phyloP scores from a whole-genome alignment of 805 yeast genomes.

The Schwanniomyces vanrijiae region DNA sequence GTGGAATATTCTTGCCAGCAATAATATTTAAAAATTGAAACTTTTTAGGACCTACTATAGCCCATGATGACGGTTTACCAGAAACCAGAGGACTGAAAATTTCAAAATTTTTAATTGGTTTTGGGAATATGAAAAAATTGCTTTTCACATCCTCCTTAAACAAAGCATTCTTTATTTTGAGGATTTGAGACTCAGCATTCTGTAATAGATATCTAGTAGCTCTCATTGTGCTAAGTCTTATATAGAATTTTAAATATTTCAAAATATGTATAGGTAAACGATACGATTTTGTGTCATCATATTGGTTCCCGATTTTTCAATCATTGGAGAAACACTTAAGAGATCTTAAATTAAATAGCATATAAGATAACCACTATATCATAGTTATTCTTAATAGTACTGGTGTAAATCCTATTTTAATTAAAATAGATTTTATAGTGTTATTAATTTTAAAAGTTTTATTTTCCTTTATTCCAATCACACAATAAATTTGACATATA shows the following conservation, averaged over 20 bases:
- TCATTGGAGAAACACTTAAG: background rate
- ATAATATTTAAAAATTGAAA: conserved; percentile 53
- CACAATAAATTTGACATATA: no score
- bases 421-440: no score
- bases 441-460: no score
- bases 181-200: conserved; percentile 11
- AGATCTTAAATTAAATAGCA: no score
- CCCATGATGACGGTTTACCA: conserved; percentile 25
- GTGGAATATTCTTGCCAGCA: conserved; percentile 53
- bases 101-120: conserved; percentile 26
- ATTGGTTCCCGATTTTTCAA: background rate
- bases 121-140: conserved; percentile 18
- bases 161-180: conserved; percentile 21
- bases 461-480: no score
- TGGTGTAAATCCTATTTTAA: no score
- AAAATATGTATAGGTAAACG: background rate
- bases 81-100: conserved; percentile 15
- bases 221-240: background rate
- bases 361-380: no score
- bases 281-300: background rate
- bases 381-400: no score
- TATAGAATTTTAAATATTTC: background rate
- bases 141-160: conserved; percentile 14
- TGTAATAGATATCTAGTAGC: background rate
- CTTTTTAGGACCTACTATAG: conserved; percentile 45